Evolutionary conservation across 2,329 filamentous ascomycete species (phyloP).

Genomic region (Epichloe sylvatica): DNA sequence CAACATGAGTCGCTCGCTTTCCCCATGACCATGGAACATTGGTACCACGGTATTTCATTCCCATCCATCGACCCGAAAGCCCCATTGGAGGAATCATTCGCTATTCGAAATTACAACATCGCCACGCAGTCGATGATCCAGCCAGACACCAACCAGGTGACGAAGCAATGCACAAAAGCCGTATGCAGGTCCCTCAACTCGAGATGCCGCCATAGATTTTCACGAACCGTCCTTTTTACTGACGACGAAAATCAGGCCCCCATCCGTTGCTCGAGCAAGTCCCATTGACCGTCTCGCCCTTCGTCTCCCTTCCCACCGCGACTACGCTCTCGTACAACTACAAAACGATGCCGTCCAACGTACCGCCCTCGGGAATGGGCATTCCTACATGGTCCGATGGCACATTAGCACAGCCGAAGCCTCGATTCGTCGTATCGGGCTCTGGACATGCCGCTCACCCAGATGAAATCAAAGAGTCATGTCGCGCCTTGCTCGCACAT

Average conservation of each 20-base stretch:
- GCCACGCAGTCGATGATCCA: neutral
- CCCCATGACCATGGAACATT: too few species aligned
- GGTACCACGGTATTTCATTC: too few species aligned
- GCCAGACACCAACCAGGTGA: neutral
- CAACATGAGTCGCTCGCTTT: too few species aligned
- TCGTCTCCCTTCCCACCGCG: slow-evolving; percentile 77
- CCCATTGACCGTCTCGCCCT: slow-evolving; percentile 85
- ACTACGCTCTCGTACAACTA: slow-evolving; percentile 93
- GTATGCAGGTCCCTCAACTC: slow-evolving; percentile 13
- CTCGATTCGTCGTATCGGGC: slow-evolving; percentile 61
- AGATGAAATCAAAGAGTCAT: slow-evolving; percentile 71
- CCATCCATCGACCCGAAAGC: too few species aligned
- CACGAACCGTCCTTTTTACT: slow-evolving; percentile 6
- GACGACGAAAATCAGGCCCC: slow-evolving; percentile 37
- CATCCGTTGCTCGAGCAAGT: slow-evolving; percentile 86
- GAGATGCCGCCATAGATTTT: neutral
- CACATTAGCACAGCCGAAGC: slow-evolving; percentile 30
- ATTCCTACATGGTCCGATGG: slow-evolving; percentile 23
- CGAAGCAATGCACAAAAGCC: slow-evolving; percentile 20
- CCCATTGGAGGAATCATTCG: too few species aligned
- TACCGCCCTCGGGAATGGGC: slow-evolving; percentile 40
- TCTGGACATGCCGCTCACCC: slow-evolving; percentile 77
- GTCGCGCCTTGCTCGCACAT: slow-evolving; percentile 63
- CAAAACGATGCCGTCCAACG: slow-evolving; percentile 72
- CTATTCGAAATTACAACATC: neutral